These are phyloP conservation scores for Teratosphaeria pseudoeucalypti DNA, from an alignment of 2,329 filamentous ascomycete species.

Conservation along the genomic window DNA sequence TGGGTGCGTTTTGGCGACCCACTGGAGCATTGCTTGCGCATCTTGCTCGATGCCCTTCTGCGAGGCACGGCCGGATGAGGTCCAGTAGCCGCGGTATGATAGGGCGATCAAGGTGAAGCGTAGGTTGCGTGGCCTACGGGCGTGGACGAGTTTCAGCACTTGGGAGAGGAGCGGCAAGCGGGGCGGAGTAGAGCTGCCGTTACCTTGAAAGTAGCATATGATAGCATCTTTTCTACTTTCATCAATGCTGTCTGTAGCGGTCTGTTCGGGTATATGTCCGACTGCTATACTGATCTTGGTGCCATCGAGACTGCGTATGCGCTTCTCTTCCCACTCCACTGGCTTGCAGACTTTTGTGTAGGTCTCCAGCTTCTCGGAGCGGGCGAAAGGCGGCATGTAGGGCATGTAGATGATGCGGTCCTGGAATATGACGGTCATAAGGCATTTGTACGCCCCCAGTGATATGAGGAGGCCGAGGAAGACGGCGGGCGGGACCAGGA, in stretches of 20 bases:
- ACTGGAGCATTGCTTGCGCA: conserved; percentile 52
- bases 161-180: conserved; percentile 38
- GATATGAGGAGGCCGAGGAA: conserved; percentile 56
- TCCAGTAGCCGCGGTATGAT: conserved; percentile 68
- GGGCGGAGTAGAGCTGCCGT: conserved; percentile 36
- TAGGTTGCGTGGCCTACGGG: conserved; percentile 6
- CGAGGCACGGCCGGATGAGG: conserved; percentile 58
- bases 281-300: conserved; percentile 54
- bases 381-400: conserved; percentile 58
- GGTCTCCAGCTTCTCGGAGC: conserved; percentile 55
- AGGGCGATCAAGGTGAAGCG: conserved; percentile 36
- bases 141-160: conserved; percentile 33
- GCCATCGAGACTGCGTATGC: conserved; percentile 51
- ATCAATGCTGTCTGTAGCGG: neutral
- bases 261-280: conserved; percentile 21
- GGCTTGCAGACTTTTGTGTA: conserved; percentile 51
- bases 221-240: conserved; percentile 22
- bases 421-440: conserved; percentile 67
- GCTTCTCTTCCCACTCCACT: conserved; percentile 57
- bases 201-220: conserved; percentile 42
- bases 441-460: conserved; percentile 55
- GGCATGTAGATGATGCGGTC: conserved; percentile 78
- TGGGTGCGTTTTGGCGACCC: conserved; percentile 42
- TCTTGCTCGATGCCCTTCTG: conserved; percentile 62
- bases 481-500: conserved; percentile 55